A percentile compares a stretch with the other conserved stretches of the same genome.
These are phyloP conservation scores for Saccharomycopsis lassenensis DNA, from an alignment of 805 yeast genomes.

Conservation along the genomic window DNA sequence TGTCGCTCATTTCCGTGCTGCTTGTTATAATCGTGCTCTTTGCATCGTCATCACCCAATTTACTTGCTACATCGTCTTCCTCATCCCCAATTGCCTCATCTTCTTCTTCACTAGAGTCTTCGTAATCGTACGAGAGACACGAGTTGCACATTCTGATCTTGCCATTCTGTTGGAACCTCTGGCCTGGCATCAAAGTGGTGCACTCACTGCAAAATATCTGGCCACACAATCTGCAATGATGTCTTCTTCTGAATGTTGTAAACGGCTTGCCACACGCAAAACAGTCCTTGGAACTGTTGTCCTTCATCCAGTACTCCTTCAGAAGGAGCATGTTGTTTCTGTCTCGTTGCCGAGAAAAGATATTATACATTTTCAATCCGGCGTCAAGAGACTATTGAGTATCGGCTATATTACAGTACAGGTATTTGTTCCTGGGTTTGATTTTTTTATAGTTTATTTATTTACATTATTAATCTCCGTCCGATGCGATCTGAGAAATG, in stretches of 20 bases:
- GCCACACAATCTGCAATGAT: conserved; percentile 94
- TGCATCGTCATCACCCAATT: conserved; percentile 11
- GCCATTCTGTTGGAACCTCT: conserved; percentile 51
- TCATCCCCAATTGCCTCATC: conserved; percentile 21
- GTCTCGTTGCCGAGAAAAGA: conserved; percentile 8
- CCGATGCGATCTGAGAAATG: neutral
- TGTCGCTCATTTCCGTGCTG: conserved; percentile 2
- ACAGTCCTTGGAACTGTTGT: conserved; percentile 83
- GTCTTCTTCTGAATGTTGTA: conserved; percentile 80
- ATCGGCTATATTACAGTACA: neutral
- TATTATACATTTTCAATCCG: conserved; percentile 8
- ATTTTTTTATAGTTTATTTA: neutral
- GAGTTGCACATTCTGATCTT: conserved; percentile 68
- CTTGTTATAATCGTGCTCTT: conserved; percentile 1
- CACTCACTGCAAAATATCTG: conserved; percentile 86
- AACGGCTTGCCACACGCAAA: conserved; percentile 72
- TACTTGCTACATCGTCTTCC: conserved; percentile 10
- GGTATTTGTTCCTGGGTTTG: neutral
- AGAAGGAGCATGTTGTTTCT: conserved; percentile 21
- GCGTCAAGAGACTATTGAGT: neutral
- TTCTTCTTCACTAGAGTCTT: conserved; percentile 51
- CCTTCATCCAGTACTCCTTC: conserved; percentile 92
- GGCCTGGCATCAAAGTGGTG: conserved; percentile 60
- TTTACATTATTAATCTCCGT: neutral
- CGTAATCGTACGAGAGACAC: conserved; percentile 59